A percentile compares a stretch with the other conserved stretches of the same genome.
phyloP scores from a whole-genome alignment of 1,284 basidiomycete species.

The Rhodotorula sp. region DNA sequence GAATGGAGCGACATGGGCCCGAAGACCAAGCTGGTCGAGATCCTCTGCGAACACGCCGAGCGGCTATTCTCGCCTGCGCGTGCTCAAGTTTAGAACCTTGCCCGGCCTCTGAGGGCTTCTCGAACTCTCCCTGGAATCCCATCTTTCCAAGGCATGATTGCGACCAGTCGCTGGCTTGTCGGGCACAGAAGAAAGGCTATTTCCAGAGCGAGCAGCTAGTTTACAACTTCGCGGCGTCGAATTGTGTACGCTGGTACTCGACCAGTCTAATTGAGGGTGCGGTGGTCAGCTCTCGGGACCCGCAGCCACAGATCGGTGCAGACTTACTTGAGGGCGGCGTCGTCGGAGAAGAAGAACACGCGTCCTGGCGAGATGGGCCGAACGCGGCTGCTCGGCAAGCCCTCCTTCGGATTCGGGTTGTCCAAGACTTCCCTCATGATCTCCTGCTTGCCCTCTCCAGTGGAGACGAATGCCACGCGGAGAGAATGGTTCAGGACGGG shows the following conservation, averaged over 20 bases:
- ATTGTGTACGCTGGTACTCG: conserved; percentile 54
- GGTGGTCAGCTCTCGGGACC: neutral
- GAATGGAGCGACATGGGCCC: conserved; percentile 98
- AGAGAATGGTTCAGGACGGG: conserved; percentile 89
- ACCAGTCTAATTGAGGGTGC: conserved; percentile 51
- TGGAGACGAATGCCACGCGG: conserved; percentile 72
- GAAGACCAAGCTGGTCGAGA: conserved; percentile 85
- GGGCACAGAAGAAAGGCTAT: neutral
- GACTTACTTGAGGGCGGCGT: conserved; percentile 59
- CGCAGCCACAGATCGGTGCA: neutral
- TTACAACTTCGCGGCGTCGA: conserved; percentile 39
- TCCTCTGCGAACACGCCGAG: conserved; percentile 73
- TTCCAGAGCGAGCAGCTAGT: neutral
- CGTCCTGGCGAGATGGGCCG: conserved; percentile 76
- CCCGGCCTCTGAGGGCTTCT: too few relatives aligned
- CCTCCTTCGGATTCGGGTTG: conserved; percentile 62
- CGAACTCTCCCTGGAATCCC: too few relatives aligned
- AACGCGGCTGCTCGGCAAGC: conserved; percentile 79
- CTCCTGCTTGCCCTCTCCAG: conserved; percentile 81
- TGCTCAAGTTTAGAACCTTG: too few relatives aligned
- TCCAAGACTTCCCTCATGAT: conserved; percentile 74
- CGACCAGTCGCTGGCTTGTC: neutral
- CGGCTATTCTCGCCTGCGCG: conserved; percentile 6
- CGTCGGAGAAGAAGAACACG: conserved; percentile 88
- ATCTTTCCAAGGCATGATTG: too few relatives aligned